These are phyloP conservation scores for Clarireedia hainanense DNA, from an alignment of 2,329 filamentous ascomycete species.

Conservation along the genomic window DNA sequence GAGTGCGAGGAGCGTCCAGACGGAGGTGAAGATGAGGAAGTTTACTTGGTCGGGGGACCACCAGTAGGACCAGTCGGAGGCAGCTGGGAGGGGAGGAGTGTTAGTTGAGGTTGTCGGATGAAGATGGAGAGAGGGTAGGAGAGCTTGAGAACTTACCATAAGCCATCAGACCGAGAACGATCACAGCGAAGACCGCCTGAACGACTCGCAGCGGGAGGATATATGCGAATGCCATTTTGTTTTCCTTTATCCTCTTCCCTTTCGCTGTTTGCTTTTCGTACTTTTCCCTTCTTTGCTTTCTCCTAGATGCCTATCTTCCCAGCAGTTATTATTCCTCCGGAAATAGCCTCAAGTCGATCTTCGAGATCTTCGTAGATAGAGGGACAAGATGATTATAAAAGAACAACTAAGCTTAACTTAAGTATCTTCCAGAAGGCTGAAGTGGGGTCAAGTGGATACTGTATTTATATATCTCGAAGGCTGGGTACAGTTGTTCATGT, in stretches of 20 bases:
- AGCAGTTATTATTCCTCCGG: too few species aligned
- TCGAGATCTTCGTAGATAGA: too few species aligned
- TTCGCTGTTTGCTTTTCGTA: too few species aligned
- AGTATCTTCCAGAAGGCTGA: not conserved
- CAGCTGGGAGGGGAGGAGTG: slow-evolving; percentile 38
- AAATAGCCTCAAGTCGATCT: too few species aligned
- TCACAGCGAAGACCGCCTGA: slow-evolving; percentile 61
- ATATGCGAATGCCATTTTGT: slow-evolving; percentile 37
- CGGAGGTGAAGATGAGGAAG: slow-evolving; percentile 72
- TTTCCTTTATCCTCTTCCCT: slow-evolving; percentile 12
- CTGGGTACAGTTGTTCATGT: not conserved
- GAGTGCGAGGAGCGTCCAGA: slow-evolving; percentile 69
- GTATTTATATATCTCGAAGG: not conserved
- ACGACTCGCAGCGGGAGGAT: slow-evolving; percentile 55
- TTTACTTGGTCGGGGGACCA: slow-evolving; percentile 50
- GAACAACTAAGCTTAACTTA: too few species aligned
- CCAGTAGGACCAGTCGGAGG: slow-evolving; percentile 38
- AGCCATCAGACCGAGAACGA: slow-evolving; percentile 66
- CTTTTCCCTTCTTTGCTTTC: too few species aligned
- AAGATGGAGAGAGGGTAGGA: not conserved
- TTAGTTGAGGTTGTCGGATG: not conserved
- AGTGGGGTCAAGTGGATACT: not conserved
- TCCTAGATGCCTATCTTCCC: too few species aligned
- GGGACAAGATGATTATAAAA: too few species aligned
- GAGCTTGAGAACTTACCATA: slow-evolving; percentile 47